phyloP scores from a whole-genome alignment of 129 eudicot genomes.

The sunflower (Helianthus annuus) region HanXRQr2.0-SUNRISE NC_035437.2:170925614-170926113 shows the following conservation, averaged over 20 bases:
- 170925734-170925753: slow-evolving; percentile 51
- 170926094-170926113: slow-evolving; percentile 65
- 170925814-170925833: slow-evolving; percentile 54
- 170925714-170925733: slow-evolving; percentile 56
- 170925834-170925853: slow-evolving; percentile 88
- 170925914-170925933: slow-evolving; percentile 57
- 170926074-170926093: slow-evolving; percentile 57
- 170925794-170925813: slow-evolving; percentile 39
- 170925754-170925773: slow-evolving; percentile 39
- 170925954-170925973: slow-evolving; percentile 13
- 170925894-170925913: slow-evolving; percentile 54
- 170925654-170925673: slow-evolving; percentile 79
- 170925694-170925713: not conserved
- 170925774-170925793: slow-evolving; percentile 44
- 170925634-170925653: too few species aligned
- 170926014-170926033: too few species aligned
- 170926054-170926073: slow-evolving; percentile 59
- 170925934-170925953: slow-evolving; percentile 56
- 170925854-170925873: slow-evolving; percentile 52
- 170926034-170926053: not conserved
- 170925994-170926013: too few species aligned
- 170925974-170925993: not conserved
- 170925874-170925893: slow-evolving; percentile 36
- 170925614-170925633: too few species aligned
- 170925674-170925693: not conserved